A percentile compares a stretch with the other conserved stretches of the same genome.
phyloP scores from a whole-genome alignment of 2,329 filamentous ascomycete genomes.

The Phaeosphaeria sp. region DNA sequence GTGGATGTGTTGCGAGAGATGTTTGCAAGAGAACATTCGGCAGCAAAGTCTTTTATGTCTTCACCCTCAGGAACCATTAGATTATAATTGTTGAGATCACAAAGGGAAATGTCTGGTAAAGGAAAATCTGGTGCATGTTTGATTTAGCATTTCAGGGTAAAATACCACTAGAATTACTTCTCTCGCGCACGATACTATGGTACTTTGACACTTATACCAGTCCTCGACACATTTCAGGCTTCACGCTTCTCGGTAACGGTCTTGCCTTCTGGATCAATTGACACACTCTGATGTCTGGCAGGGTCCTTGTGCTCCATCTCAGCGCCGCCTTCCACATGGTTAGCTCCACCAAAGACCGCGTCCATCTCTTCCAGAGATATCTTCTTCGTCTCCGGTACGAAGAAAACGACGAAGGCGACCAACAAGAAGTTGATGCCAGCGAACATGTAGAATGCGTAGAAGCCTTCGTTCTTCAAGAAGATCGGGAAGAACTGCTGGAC shows the following conservation, averaged over 20 bases:
- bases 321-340: conserved; percentile 63
- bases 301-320: conserved; percentile 54
- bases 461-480: conserved; percentile 66
- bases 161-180: not conserved
- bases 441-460: conserved; percentile 65
- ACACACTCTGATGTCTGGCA: conserved; percentile 30
- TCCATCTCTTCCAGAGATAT: conserved; percentile 65
- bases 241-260: conserved; percentile 18
- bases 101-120: not conserved
- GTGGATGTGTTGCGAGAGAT: not conserved
- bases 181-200: not conserved
- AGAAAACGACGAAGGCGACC: conserved; percentile 52
- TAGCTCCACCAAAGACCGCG: conserved; percentile 62
- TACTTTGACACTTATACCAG: not conserved
- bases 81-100: not conserved
- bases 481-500: conserved; percentile 75
- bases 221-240: not conserved
- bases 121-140: not conserved
- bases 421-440: conserved; percentile 55
- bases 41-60: not conserved
- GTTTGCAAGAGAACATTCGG: not conserved
- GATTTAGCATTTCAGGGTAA: not conserved
- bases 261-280: conserved; percentile 28
- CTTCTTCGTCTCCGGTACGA: conserved; percentile 53
- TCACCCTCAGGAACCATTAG: not conserved